Conservation (phyloP, 164 flowering plant species). For the Vitis cinerea region DNA sequence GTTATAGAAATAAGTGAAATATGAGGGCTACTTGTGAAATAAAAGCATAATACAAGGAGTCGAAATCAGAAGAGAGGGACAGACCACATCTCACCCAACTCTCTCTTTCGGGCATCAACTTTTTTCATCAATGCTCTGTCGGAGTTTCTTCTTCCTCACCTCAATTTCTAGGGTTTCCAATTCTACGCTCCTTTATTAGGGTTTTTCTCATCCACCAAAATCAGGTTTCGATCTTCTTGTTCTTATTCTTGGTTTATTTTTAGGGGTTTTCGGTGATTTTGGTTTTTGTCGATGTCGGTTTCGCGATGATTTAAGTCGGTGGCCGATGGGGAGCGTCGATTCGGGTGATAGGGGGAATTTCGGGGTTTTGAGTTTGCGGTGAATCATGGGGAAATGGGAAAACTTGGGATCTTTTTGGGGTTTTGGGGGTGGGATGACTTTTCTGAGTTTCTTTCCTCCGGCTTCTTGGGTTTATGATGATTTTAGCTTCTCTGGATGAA, state of each 20-base stretch:
- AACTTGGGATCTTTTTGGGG: not conserved
- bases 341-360: not conserved
- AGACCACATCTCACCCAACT: not conserved
- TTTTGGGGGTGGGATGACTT: conserved; percentile 2
- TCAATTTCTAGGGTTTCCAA: conserved; percentile 1
- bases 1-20: too few species aligned
- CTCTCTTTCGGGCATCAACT: not conserved
- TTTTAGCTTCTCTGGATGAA: not conserved
- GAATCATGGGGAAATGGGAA: not conserved
- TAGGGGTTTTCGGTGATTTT: too few species aligned
- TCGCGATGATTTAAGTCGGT: not conserved
- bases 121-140: conserved; percentile 19
- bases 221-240: not conserved
- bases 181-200: not conserved
- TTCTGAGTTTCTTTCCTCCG: not conserved
- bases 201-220: not conserved
- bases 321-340: not conserved
- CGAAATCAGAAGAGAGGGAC: not conserved
- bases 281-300: not conserved
- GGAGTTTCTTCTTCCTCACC: conserved; percentile 3
- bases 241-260: not conserved
- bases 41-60: too few species aligned
- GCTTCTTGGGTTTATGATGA: not conserved
- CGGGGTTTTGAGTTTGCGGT: not conserved
- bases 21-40: too few species aligned